phyloP scores from a whole-genome alignment of 2,329 filamentous ascomycete species.

The Cadophora sp. region DNA sequence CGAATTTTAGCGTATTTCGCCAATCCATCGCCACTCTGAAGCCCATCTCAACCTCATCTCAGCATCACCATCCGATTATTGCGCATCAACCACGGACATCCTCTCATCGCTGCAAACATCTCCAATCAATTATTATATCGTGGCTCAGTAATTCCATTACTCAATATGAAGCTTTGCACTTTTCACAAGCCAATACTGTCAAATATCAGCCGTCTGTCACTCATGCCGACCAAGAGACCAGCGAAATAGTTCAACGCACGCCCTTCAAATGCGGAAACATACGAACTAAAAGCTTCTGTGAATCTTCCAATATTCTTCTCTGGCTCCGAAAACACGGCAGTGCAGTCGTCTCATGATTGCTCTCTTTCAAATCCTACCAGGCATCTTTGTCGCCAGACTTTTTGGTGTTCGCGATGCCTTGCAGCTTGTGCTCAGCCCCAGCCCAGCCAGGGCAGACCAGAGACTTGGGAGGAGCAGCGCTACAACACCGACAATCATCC shows the following conservation, averaged over 20 bases:
- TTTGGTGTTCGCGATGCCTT: slow-evolving; percentile 7
- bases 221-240: background rate
- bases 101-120: background rate
- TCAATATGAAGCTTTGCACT: background rate
- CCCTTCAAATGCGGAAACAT: background rate
- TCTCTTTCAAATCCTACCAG: slow-evolving; percentile 6
- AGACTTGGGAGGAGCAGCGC: background rate
- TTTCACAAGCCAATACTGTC: background rate
- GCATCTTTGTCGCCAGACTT: slow-evolving; percentile 12
- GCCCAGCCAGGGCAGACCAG: slow-evolving; percentile 12
- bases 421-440: slow-evolving; percentile 11
- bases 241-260: background rate
- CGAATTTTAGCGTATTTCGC: background rate
- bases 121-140: background rate
- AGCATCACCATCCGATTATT: background rate
- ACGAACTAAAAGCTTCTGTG: slow-evolving; percentile 4
- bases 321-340: background rate
- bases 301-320: background rate
- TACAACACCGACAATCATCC: background rate
- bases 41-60: background rate
- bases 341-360: slow-evolving; percentile 15
- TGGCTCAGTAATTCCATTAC: background rate
- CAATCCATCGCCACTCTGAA: background rate
- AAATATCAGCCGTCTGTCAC: background rate
- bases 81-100: background rate